Base-by-base conservation (phyloP, 371 early-diverging fungal species). In the Mortierella sp. region DNA sequence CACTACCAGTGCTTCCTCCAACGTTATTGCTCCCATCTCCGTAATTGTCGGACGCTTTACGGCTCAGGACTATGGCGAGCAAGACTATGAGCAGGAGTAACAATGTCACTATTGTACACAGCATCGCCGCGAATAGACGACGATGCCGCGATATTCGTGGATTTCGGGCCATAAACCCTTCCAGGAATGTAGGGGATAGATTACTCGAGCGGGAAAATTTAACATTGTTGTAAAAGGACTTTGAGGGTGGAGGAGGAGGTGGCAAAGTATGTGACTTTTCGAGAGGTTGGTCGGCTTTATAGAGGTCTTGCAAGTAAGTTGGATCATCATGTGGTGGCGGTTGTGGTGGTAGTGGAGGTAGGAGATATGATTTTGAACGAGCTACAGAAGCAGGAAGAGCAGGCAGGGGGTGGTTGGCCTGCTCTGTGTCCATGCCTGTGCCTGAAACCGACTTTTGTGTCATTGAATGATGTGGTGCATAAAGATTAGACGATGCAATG, bases 131-230 rank as follows among this genome's bases (percentile, higher is more conserved):
- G 26, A 83, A 76, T 11, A 66, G 64, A 12, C 83, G 76, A 49
- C 77, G 83, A 43, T 83, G 83, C 20, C 68, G 70, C 2, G 69
- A 54, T n/a, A 83, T 37, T 11, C 63, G 26, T 20, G 83, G 83
- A n/a, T 83, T 72, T 6, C 71, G 61, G 2, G 67, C 64, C 67
- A 83, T 69, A 43, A 69, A 83, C 1, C 10, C 32, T 14, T 75
- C 76, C 1, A 81, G 28, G 39, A 72, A 72, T 54, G 49, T 58
- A 9, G 79, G 64, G 22, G 79, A 52, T 16, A 20, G 9, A 12
- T 47, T 51, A 30, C 10, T 16, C 16, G 74, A 39, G 58, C 35
- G 47, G 22, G 77, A 57, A 0, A 62, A 40, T 14, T 64, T 62
- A n/a, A 30, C 45, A 26, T 47, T n/a, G 49, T 70, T 66, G 55